Base-by-base conservation (phyloP, 495 filamentous ascomycete genomes). In the Trichoderma virens region DNA sequence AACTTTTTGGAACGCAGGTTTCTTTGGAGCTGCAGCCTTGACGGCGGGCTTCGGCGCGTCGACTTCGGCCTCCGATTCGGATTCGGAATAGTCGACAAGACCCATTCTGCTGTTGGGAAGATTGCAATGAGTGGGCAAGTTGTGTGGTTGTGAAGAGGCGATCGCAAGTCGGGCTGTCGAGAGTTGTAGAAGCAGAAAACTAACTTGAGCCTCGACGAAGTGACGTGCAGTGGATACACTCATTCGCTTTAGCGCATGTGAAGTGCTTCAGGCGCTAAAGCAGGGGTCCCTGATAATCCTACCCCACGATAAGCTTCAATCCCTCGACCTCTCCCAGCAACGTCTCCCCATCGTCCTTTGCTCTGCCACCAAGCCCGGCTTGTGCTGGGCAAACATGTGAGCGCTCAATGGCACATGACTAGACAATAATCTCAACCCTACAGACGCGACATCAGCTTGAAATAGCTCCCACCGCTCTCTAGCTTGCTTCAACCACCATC, bases 31-130 rank as follows among this genome's bases (percentile, higher is more conserved):
- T 20, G 73, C 64, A 31, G 75, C 67, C 20, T 70, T 61, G n/a
- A 75, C 47, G 45, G 72, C 69, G 20, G 70, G 60, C 70, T 67
- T 71, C 65, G 88, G 82, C n/a, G 74, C 68, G 47, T 93, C 90
- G 16, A 89, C 89, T 39, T 82, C 79, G 25, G 77, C 85, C 67
- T 96, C 92, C 0, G 91, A 63, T 23, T 94, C 92, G 68, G 63
- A 65, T n/a, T 94, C 92, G 35, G 91, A 91, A 70, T 95, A 94
- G 64, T 88, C 84, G 62, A 94, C 90, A 32, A 94, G 78, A 31
- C 78, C 85, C 90, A 94, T 95, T 28, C 2, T 56, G 27, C 9
- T 28, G 51, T 28, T 5, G 11, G 23, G 13, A 56, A 6, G 23
- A 35, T 35, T 13, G 0, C 34, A 0, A 35, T 7, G 43, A 20